phyloP scores from a whole-genome alignment of 345 rosid species.

The Eucalyptus rudis region DNA sequence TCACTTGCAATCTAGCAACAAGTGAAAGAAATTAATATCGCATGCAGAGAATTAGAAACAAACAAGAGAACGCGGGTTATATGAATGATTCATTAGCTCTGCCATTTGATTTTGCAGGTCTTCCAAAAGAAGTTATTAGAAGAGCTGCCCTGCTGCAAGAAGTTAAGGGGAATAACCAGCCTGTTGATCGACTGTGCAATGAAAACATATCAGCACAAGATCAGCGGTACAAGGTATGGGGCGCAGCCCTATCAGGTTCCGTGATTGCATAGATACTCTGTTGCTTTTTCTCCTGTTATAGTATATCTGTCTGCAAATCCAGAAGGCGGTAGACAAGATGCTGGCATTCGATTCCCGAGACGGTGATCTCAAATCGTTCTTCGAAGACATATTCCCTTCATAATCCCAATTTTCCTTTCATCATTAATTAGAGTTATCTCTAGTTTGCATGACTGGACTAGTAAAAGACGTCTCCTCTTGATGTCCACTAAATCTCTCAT shows the following conservation, averaged over 20 bases:
- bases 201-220: constrained; percentile 54
- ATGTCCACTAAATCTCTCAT: not conserved
- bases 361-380: constrained; percentile 50
- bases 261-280: not conserved
- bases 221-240: constrained; percentile 48
- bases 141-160: constrained; percentile 67
- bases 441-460: not conserved
- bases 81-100: not conserved
- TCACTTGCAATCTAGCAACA: not conserved
- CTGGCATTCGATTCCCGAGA: constrained; percentile 37
- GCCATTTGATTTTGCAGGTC: constrained; percentile 23
- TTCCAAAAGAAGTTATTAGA: constrained; percentile 68
- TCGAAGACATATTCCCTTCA: constrained; percentile 36
- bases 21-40: not conserved
- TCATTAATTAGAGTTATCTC: not conserved
- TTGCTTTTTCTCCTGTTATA: not conserved
- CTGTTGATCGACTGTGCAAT: constrained; percentile 33
- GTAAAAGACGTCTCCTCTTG: not conserved
- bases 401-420: not conserved
- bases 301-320: not conserved
- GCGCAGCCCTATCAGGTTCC: too few species aligned
- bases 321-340: constrained; percentile 69
- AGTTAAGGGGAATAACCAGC: constrained; percentile 27
- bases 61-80: not conserved
- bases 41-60: not conserved